These are phyloP conservation scores for Wakefieldia striispora DNA, from an alignment of 768 basidiomycete species.

Conservation along the genomic window DNA sequence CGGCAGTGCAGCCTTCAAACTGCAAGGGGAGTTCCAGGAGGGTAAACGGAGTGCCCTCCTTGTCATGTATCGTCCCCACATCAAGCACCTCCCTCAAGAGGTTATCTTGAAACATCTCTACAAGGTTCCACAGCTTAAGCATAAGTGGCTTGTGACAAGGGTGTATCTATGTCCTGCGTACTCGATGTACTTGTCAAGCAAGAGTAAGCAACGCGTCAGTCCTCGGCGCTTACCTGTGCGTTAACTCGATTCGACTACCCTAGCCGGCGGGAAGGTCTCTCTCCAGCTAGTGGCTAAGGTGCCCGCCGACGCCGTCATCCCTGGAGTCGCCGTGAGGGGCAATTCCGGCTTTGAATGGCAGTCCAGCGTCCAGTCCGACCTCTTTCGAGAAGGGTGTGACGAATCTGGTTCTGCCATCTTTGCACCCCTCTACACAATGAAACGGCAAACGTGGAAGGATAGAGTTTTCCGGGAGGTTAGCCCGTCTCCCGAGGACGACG, in stretches of 20 bases:
- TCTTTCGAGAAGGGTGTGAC: conserved; percentile 22
- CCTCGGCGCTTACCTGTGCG: no score
- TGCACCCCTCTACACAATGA: conserved; percentile 22
- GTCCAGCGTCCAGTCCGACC: conserved; percentile 9
- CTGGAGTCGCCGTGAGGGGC: not conserved
- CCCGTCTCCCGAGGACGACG: not conserved
- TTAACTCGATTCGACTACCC: no score
- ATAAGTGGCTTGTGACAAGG: conserved; percentile 33
- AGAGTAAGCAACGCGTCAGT: no score
- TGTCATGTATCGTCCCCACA: conserved; percentile 31
- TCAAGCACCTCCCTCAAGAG: conserved; percentile 14
- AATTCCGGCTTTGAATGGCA: conserved; percentile 15
- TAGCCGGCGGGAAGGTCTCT: conserved; percentile 3
- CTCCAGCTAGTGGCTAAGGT: conserved; percentile 19
- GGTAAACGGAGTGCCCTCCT: conserved; percentile 32
- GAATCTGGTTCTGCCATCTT: conserved; percentile 12
- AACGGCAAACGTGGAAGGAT: conserved; percentile 7
- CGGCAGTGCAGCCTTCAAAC: conserved; percentile 28
- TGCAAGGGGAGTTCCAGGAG: conserved; percentile 30
- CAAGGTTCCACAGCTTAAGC: conserved; percentile 21
- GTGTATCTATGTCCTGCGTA: conserved; percentile 30
- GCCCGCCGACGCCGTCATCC: not conserved
- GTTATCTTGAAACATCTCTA: conserved; percentile 27
- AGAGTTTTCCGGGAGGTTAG: conserved; percentile 20
- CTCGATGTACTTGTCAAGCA: conserved; percentile 33